Evolutionary conservation across 2,329 filamentous ascomycete species (phyloP), one percentile per base, ranked within the genome.

Genomic region (Lecanoromycetidae sp.): DNA sequence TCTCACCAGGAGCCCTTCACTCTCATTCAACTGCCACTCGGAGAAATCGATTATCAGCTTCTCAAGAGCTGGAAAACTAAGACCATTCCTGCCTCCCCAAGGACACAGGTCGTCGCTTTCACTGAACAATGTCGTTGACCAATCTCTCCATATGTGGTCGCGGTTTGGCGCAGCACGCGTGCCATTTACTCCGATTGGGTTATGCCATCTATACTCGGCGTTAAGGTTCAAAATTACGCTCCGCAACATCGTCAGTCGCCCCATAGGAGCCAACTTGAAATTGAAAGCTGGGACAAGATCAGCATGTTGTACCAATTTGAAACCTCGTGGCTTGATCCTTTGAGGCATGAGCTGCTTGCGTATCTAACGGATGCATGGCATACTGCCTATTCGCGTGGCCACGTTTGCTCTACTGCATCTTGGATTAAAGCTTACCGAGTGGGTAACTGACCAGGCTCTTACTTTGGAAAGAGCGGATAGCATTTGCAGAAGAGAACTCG

Each of bases 21-120:
- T 37, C 19, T 51, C 49, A 17, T 15, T 42, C 5, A 51, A 34
- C 25, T 47, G 44, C 49, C 49, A 51, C 23, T 51, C 49, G 5
- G 44, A 43, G 40, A 51, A 51, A 30, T 51, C 49, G n/a, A 51
- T 27, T 12, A 39, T 47, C 22, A 51, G 19, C 10, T 45, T 51
- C 22, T 51, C 49, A 13, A 51, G 35, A 4, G 36, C 22, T 30
- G 49, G 49, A 23, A 51, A 51, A 13, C 39, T 34, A 3, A 50
- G 26, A 19, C 29, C 33, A 32, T 33, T 46, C 22, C 32, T 39
- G 30, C 48, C 32, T 22, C 48, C 37, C 43, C 37, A 46, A 9
- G 42, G 37, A 36, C 48, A 36, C 25, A 44, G 34, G 19, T 40
- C 42, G 12, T 40, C 47, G 29, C 35, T 49, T 17, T 45, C 47